A percentile compares a stretch with the other conserved stretches of the same genome.
phyloP scores from a whole-genome alignment of 2,329 filamentous ascomycete genomes.

The Alternaria angustiovoidea region DNA sequence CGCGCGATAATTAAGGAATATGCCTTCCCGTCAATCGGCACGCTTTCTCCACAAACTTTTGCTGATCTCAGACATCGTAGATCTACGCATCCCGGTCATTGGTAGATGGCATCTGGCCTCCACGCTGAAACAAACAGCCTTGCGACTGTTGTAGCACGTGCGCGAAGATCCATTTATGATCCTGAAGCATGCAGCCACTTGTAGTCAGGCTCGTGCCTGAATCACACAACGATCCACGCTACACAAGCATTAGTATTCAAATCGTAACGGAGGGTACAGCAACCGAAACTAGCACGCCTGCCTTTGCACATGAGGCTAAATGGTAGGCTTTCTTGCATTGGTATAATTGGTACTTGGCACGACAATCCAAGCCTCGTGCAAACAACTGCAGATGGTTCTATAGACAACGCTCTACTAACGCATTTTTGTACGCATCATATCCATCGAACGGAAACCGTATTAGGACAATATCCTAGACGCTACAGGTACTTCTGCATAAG shows the following conservation, averaged over 20 bases:
- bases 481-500: slow-evolving; percentile 49
- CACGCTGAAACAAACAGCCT: not conserved
- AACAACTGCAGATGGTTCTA: not conserved
- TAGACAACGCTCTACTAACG: not conserved
- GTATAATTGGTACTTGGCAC: not conserved
- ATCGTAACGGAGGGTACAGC: not conserved
- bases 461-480: not conserved
- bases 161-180: not conserved
- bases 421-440: not conserved
- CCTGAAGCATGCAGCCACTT: not conserved
- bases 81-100: slow-evolving; percentile 5
- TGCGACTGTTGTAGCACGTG: not conserved
- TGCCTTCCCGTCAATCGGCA: slow-evolving; percentile 4
- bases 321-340: not conserved
- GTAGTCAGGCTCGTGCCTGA: not conserved
- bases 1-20: not conserved
- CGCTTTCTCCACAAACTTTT: slow-evolving; percentile 7
- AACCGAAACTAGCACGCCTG: not conserved
- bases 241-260: not conserved
- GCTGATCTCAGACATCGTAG: slow-evolving; percentile 3
- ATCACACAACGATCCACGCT: not conserved
- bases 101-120: not conserved
- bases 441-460: not conserved
- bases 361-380: not conserved
- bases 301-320: not conserved